phyloP scores from a whole-genome alignment of 2,329 filamentous ascomycete species.

The Colletotrichum tofieldiae region DNA sequence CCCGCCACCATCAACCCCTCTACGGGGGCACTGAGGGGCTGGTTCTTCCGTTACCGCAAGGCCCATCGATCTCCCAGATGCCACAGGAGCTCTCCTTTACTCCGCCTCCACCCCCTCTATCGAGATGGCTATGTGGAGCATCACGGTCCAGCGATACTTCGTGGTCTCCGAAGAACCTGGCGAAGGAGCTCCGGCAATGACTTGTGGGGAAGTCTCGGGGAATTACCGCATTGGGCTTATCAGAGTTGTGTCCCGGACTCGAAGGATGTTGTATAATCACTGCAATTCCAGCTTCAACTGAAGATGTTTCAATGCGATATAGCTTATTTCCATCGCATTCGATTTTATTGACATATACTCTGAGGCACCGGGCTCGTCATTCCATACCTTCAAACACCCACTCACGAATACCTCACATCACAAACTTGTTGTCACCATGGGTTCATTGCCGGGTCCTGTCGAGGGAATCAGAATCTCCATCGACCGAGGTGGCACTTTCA shows the following conservation, averaged over 20 bases:
- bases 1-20: conserved; percentile 20
- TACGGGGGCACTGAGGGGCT: conserved; percentile 4
- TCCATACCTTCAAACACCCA: not conserved
- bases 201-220: conserved; percentile 9
- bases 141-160: not conserved
- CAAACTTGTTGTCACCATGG: conserved; percentile 12
- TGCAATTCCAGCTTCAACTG: conserved; percentile 11
- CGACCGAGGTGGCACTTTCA: conserved; percentile 70
- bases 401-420: not conserved
- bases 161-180: conserved; percentile 16
- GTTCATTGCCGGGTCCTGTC: conserved; percentile 35
- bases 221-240: conserved; percentile 29
- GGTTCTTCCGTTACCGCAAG: not conserved
- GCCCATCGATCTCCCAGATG: conserved; percentile 5
- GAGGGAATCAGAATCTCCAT: conserved; percentile 44
- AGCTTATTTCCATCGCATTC: not conserved
- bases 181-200: conserved; percentile 30
- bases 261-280: conserved; percentile 26
- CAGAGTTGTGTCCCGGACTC: conserved; percentile 1
- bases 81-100: conserved; percentile 7
- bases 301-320: not conserved
- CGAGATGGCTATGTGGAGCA: conserved; percentile 16
- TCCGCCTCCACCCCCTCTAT: conserved; percentile 35
- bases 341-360: not conserved
- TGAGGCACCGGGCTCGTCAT: not conserved